Conservation (phyloP, 306 rosid species). For the Vigna nakashimae region DNA sequence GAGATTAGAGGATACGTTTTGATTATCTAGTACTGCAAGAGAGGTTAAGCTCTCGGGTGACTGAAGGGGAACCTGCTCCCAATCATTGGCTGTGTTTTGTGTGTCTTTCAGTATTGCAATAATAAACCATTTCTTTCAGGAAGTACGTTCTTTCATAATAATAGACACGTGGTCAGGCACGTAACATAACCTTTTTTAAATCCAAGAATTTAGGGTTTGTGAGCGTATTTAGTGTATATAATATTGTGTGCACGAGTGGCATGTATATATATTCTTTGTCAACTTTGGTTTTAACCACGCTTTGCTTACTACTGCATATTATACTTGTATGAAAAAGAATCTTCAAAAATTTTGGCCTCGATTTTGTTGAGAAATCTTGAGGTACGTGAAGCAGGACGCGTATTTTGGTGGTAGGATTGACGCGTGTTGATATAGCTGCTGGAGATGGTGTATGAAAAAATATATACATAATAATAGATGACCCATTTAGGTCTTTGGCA, state of each 20-base stretch:
- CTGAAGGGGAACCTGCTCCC: too few species aligned
- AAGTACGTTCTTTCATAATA: too few species aligned
- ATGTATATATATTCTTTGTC: constrained; percentile 27
- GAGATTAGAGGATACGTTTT: too few species aligned
- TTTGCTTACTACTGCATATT: neutral
- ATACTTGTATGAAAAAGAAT: neutral
- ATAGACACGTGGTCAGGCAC: too few species aligned
- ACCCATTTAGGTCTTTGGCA: neutral
- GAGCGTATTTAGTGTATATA: neutral
- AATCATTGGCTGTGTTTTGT: too few species aligned
- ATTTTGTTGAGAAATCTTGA: constrained; percentile 2
- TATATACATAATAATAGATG: neutral
- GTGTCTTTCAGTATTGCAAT: too few species aligned
- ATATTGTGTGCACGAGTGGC: constrained; percentile 51
- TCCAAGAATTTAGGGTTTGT: constrained; percentile 33
- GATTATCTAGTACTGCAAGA: too few species aligned
- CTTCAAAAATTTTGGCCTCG: neutral
- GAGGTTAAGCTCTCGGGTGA: too few species aligned
- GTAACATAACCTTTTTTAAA: neutral
- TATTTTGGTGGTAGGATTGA: constrained; percentile 7
- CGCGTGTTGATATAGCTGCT: constrained; percentile 41
- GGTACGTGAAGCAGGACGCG: constrained; percentile 36
- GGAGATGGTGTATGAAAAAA: neutral
- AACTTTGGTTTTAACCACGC: neutral
- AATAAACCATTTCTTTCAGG: too few species aligned